Conservation (phyloP, 1,284 basidiomycete species). For the Ganoderma meredithae region DNA sequence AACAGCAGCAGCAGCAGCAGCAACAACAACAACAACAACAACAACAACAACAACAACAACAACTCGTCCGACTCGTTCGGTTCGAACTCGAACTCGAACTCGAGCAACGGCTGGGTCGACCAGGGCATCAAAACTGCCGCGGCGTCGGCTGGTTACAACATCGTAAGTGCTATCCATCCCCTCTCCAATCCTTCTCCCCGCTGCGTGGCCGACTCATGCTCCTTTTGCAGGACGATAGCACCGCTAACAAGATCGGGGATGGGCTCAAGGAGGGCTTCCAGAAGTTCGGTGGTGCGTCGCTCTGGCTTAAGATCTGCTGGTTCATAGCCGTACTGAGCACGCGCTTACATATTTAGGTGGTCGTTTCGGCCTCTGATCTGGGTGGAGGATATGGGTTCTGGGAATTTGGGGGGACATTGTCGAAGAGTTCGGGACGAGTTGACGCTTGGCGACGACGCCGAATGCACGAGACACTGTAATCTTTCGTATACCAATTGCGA, state of each 20-base stretch:
- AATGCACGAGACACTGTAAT: background rate
- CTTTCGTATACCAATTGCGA: background rate
- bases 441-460: background rate
- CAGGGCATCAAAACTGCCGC: slow-evolving; percentile 52
- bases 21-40: slow-evolving; percentile 11
- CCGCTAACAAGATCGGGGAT: slow-evolving; percentile 46
- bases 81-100: slow-evolving; percentile 33
- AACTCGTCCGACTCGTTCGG: slow-evolving; percentile 31
- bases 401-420: background rate
- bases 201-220: background rate
- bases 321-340: background rate
- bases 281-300: slow-evolving; percentile 44
- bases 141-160: slow-evolving; percentile 52
- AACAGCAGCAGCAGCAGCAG: slow-evolving; percentile 3
- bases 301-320: background rate
- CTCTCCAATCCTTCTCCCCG: background rate
- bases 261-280: slow-evolving; percentile 46
- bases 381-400: background rate
- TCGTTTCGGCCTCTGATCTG: background rate
- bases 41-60: slow-evolving; percentile 28
- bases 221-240: slow-evolving; percentile 38
- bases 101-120: slow-evolving; percentile 46
- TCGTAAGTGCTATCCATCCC: slow-evolving; percentile 46
- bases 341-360: background rate
- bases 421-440: background rate